Evolutionary conservation across 108 stramenopile species (phyloP), one percentile per base, ranked within the genome.

Genomic region (Skeletonema potamos): DNA sequence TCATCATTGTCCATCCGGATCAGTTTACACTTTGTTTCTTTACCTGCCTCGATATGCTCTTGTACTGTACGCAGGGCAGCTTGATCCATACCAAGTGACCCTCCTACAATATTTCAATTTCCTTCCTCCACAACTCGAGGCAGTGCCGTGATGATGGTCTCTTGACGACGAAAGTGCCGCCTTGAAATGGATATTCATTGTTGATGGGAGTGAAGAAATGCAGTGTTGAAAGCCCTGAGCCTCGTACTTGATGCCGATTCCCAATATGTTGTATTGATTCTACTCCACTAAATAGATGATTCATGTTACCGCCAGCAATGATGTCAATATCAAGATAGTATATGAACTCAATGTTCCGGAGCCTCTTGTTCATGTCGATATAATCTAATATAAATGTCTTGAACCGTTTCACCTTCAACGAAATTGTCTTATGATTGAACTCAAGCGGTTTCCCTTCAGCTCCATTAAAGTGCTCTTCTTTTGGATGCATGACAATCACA

Each of bases 241-340:
- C 60, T 37, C 63, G 2, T 41, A 29, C 43, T 22, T 70, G 59
- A 44, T 34, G 58, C 27, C 48, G 36, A 17, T 33, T 22, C 9
- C 24, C 17, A 0, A 72, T 51, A 10, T 62, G 36, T 15, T 79
- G 67, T 41, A 62, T 66, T 18, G 30, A 18, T 37, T 70, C 69
- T 6, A 78, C 4, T 17, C 65, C 65, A 9, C 39, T 64, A 46
- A 79, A 79, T 3, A 79, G 59, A 28, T 43, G 34, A 24, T 39
- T 33, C 44, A 84, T 20, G 1, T 62, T 41, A 57, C 61, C 51
- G n/a, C 80, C 84, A 1, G 81, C 84, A 60, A 84, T 51, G 18
- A 84, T 78, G 56, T 84, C 84, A 61, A 84, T 82, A 62, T 84
- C 84, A 28, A 84, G 68, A 55, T 84, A 84, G 37, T 84, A 84